Evolutionary conservation across 495 filamentous ascomycete genomes (phyloP).

Genomic region (Tuber indicum): DNA sequence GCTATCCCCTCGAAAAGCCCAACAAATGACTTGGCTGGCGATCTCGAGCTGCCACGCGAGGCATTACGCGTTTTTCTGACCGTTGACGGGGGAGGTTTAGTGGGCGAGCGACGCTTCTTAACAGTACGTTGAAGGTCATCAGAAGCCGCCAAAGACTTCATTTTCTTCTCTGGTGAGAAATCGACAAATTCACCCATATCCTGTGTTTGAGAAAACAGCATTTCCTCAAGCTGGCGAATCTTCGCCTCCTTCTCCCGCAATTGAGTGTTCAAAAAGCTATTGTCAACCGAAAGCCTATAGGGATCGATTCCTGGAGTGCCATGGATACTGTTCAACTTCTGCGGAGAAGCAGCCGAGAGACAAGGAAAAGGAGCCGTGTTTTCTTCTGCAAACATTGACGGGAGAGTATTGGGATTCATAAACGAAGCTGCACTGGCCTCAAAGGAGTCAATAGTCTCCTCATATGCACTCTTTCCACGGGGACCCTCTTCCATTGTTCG

Average conservation of each 20-base stretch:
- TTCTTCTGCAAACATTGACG: slow-evolving; percentile 39
- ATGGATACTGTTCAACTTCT: slow-evolving; percentile 37
- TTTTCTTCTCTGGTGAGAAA: slow-evolving; percentile 40
- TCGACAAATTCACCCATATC: slow-evolving; percentile 38
- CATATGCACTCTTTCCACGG: slow-evolving; percentile 24
- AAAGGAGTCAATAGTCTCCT: slow-evolving; percentile 16
- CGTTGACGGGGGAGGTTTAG: slow-evolving; percentile 17
- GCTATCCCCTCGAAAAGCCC: slow-evolving; percentile 29
- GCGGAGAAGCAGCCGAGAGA: slow-evolving; percentile 39
- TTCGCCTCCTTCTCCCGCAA: slow-evolving; percentile 37
- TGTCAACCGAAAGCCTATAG: slow-evolving; percentile 30
- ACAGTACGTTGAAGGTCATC: slow-evolving; percentile 24
- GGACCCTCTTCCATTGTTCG: slow-evolving; percentile 30
- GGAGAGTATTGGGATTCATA: slow-evolving; percentile 28
- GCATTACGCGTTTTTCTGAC: slow-evolving; percentile 20
- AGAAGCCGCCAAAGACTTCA: slow-evolving; percentile 11
- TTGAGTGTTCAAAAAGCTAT: slow-evolving; percentile 30
- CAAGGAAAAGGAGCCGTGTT: slow-evolving; percentile 36
- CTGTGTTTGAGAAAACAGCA: slow-evolving; percentile 30
- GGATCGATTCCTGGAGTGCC: slow-evolving; percentile 22
- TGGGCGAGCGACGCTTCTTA: slow-evolving; percentile 36
- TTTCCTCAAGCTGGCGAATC: slow-evolving; percentile 30
- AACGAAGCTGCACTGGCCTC: slow-evolving; percentile 21
- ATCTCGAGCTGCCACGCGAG: slow-evolving; percentile 25
- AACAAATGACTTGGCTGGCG: slow-evolving; percentile 27